Evolutionary conservation across 495 filamentous ascomycete genomes (phyloP).

Genomic region (Aspergillus bertholletiae): DNA sequence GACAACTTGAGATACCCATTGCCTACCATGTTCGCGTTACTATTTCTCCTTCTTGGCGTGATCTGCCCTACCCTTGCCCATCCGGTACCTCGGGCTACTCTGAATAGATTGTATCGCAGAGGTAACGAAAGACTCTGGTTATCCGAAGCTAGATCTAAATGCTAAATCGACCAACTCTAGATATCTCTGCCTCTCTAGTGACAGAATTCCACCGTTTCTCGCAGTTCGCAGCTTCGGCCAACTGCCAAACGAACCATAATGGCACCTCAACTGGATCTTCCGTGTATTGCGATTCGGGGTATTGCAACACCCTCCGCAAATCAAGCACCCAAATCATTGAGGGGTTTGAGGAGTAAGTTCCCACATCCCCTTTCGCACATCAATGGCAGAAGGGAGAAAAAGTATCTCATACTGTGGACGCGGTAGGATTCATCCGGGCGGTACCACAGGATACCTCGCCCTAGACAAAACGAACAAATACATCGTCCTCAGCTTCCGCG

Average conservation of each 20-base stretch:
- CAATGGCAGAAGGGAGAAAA: too few relatives aligned
- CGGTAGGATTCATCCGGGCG: slow-evolving; percentile 44
- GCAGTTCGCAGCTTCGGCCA: slow-evolving; percentile 59
- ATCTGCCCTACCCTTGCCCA: neutral
- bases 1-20: neutral
- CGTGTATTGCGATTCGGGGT: slow-evolving; percentile 46
- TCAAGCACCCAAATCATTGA: slow-evolving; percentile 45
- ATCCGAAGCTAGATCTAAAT: neutral
- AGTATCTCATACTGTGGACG: neutral
- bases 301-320: slow-evolving; percentile 52
- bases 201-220: slow-evolving; percentile 4
- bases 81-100: too few relatives aligned
- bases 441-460: slow-evolving; percentile 59
- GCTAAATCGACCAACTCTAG: neutral
- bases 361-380: neutral
- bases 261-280: slow-evolving; percentile 20
- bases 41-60: neutral
- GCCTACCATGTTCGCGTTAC: neutral
- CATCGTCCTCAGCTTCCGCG: slow-evolving; percentile 60
- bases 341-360: slow-evolving; percentile 49
- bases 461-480: slow-evolving; percentile 50
- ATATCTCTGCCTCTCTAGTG: neutral
- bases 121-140: neutral
- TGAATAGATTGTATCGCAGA: neutral
- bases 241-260: slow-evolving; percentile 49